A percentile compares a stretch with the other conserved stretches of the same genome.
These are phyloP conservation scores for Cardamine occulta DNA, from an alignment of 345 rosid species.

Conservation along the genomic window DNA sequence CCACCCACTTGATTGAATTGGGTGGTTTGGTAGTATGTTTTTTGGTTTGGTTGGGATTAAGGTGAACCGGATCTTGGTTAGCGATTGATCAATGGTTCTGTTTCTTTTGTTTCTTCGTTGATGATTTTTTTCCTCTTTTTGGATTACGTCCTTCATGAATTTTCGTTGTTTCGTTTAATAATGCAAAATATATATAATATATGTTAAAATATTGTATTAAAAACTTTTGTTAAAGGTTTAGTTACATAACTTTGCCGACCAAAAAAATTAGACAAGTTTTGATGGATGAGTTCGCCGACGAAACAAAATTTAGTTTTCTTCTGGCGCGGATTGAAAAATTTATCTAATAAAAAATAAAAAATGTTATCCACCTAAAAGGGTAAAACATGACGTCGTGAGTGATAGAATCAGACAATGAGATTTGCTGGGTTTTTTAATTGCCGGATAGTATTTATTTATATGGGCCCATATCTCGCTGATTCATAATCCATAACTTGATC, in stretches of 20 bases:
- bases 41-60: slow-evolving; percentile 12
- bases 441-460: not conserved
- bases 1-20: slow-evolving; percentile 45
- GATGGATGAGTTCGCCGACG: not conserved
- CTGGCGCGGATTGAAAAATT: too few species aligned
- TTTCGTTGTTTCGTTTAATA: slow-evolving; percentile 4
- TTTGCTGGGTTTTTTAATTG: not conserved
- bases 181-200: not conserved
- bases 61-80: slow-evolving; percentile 29
- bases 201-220: slow-evolving; percentile 19
- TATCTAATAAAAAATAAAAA: too few species aligned
- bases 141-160: not conserved
- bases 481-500: not conserved
- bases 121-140: not conserved
- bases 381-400: too few species aligned
- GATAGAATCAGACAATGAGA: too few species aligned
- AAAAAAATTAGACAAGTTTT: not conserved
- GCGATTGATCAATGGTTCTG: slow-evolving; percentile 18
- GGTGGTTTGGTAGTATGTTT: slow-evolving; percentile 19
- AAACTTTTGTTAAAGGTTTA: not conserved
- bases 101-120: slow-evolving; percentile 30
- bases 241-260: not conserved
- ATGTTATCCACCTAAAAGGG: not conserved
- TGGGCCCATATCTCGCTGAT: slow-evolving; percentile 3
- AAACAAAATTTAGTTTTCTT: not conserved